Conservation (phyloP, 352 stramenopile genomes). For the Globisporangium abappressorium region DNA sequence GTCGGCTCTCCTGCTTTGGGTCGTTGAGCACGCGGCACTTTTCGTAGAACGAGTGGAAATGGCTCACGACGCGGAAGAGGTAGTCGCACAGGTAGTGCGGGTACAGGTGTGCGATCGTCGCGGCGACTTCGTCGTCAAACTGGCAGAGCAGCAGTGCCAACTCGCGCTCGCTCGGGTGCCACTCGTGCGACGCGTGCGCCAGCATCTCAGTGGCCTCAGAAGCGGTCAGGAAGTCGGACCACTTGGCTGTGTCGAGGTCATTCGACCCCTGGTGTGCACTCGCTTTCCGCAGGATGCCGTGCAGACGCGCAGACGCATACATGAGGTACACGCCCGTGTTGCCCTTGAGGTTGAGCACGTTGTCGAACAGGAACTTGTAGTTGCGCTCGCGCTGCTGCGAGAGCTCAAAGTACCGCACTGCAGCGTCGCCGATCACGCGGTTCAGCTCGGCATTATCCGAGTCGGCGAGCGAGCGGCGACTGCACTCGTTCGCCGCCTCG, state of each 20-base stretch:
- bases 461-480: slow-evolving; percentile 49
- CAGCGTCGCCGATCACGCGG: slow-evolving; percentile 61
- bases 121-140: slow-evolving; percentile 74
- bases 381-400: slow-evolving; percentile 80
- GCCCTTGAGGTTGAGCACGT: slow-evolving; percentile 76
- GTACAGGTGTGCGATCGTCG: slow-evolving; percentile 54
- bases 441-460: slow-evolving; percentile 33
- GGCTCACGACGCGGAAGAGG: slow-evolving; percentile 69
- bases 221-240: slow-evolving; percentile 25
- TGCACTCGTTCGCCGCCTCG: slow-evolving; percentile 58
- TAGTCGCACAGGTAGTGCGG: slow-evolving; percentile 83
- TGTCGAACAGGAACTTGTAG: slow-evolving; percentile 86
- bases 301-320: slow-evolving; percentile 72
- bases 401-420: slow-evolving; percentile 83
- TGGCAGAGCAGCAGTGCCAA: slow-evolving; percentile 73
- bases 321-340: slow-evolving; percentile 85
- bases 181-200: slow-evolving; percentile 39
- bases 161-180: slow-evolving; percentile 63
- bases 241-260: slow-evolving; percentile 23
- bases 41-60: slow-evolving; percentile 85
- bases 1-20: slow-evolving; percentile 55
- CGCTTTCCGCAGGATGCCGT: slow-evolving; percentile 70
- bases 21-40: slow-evolving; percentile 71
- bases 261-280: slow-evolving; percentile 16
- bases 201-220: slow-evolving; percentile 36